Base-by-base conservation (phyloP, 805 yeast species). In the Cyberlindnera petersonii region DNA sequence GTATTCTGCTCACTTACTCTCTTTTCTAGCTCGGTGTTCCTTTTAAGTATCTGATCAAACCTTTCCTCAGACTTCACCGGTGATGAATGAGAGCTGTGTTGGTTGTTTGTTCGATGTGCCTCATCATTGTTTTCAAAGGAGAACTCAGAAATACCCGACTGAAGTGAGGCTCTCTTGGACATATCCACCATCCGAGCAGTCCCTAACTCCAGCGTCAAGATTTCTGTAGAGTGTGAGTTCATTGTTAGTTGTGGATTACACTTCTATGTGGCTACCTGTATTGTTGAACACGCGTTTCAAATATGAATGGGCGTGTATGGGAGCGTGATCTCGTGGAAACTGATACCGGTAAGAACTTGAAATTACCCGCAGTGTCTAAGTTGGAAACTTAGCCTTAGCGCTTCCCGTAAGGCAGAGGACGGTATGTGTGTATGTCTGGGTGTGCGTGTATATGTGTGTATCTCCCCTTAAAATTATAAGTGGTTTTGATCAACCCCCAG, bases 21-120 rank as follows among this genome's bases (percentile, higher is more conserved):
- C 29, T 37, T 43, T 36, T 46, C 56, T 19, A 53, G 30, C 6
- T 49, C 53, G 6, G 20, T 27, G 32, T 50, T 49, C 18, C 43
- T 47, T 23, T 37, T 41, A 8, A 34, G 28, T 1, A 50, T 4
- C 7, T 23, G 35, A 4, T 52, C 58, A 8, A 43, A 9, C 26
- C 28, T 42, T 1, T 20, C 26, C 4, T 29, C 7, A 4, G 38
- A 18, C 7, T 31, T 45, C 22, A 24, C 27, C 4, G 46, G 51
- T 1, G 49, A 44, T 6, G 43, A 33, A 3, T 37, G 16, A n/a
- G 13, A 14, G 21, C 21, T 24, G 19, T 22, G 15, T 10, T 14
- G 23, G 27, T 35, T 31, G 30, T 10, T 30, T 19, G 26, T 18
- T 10, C 20, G 18, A 11, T 18, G 23, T n/a, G 26, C 7, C 9